Conservation (phyloP, 805 yeast species). For the Candida suzukii region DNA sequence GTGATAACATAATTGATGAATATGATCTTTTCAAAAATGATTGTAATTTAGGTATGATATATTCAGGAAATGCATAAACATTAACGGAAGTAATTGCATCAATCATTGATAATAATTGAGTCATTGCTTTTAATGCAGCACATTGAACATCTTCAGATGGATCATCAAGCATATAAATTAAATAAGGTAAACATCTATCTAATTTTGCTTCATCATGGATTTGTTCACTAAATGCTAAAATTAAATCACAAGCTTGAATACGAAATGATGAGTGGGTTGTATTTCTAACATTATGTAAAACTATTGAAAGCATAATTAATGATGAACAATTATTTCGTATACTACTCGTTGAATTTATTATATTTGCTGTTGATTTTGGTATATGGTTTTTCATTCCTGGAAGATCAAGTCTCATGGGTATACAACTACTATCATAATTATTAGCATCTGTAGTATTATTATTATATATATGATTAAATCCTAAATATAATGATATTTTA, state of each 20-base stretch:
- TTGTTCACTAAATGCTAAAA: slow-evolving; percentile 68
- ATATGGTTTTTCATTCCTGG: slow-evolving; percentile 46
- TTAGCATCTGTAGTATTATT: slow-evolving; percentile 5
- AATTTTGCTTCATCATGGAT: slow-evolving; percentile 77
- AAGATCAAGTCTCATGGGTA: slow-evolving; percentile 38
- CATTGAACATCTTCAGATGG: slow-evolving; percentile 57
- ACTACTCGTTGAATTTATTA: slow-evolving; percentile 10
- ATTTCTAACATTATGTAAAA: slow-evolving; percentile 55
- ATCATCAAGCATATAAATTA: slow-evolving; percentile 69
- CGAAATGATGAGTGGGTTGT: slow-evolving; percentile 54
- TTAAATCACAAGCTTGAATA: slow-evolving; percentile 65
- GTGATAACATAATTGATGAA: slow-evolving; percentile 16
- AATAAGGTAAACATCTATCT: slow-evolving; percentile 78
- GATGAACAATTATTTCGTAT: slow-evolving; percentile 37
- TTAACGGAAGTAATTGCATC: slow-evolving; percentile 67
- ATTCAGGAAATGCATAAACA: slow-evolving; percentile 72
- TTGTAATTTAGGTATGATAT: slow-evolving; percentile 64
- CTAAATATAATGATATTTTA: slow-evolving; percentile 34
- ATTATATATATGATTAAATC: slow-evolving; percentile 23
- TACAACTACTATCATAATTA: slow-evolving; percentile 11
- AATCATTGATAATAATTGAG: slow-evolving; percentile 62
- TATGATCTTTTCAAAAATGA: slow-evolving; percentile 32
- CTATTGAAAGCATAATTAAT: slow-evolving; percentile 48
- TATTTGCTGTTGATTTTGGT: slow-evolving; percentile 29
- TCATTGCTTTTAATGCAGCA: slow-evolving; percentile 54